Conservation (phyloP, 106 monocot species). For the Hemerocallis citrina region DNA sequence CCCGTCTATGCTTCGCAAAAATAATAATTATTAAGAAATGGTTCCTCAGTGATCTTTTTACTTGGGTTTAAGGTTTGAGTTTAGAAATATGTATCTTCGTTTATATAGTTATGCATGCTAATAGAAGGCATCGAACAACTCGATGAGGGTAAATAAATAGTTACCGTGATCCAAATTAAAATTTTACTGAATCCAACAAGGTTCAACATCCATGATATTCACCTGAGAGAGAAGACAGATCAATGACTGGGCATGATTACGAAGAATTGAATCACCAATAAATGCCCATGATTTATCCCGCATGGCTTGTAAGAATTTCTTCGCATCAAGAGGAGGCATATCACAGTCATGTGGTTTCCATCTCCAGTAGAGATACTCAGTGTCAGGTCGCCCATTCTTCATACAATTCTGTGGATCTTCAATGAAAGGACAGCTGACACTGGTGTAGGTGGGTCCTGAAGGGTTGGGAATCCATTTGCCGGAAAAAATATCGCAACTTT, state of each 20-base stretch:
- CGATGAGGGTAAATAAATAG: not conserved
- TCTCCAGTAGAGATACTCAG: constrained; percentile 55
- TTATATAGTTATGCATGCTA: not conserved
- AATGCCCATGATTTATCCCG: constrained; percentile 51
- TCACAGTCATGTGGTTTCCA: constrained; percentile 66
- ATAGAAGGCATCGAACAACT: too few species aligned
- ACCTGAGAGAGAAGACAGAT: constrained; percentile 71
- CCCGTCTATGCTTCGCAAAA: not conserved
- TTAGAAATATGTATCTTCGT: not conserved
- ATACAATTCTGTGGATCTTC: constrained; percentile 61
- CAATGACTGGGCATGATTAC: constrained; percentile 65
- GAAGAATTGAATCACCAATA: constrained; percentile 70
- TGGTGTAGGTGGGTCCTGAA: constrained; percentile 55
- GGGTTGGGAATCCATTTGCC: constrained; percentile 54
- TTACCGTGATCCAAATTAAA: not conserved
- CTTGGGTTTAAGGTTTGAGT: not conserved
- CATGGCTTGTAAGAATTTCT: constrained; percentile 50
- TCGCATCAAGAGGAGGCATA: constrained; percentile 31
- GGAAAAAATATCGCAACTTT: constrained; percentile 40
- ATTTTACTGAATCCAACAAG: not conserved
- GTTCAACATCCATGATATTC: not conserved
- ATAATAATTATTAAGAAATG: constrained; percentile 1
- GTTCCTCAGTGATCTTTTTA: too few species aligned
- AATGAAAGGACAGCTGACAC: constrained; percentile 40
- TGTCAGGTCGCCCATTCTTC: constrained; percentile 60